Evolutionary conservation across 495 filamentous ascomycete genomes (phyloP), one percentile per base, ranked within the genome.

Genomic region (Daldinia bambusicola): DNA sequence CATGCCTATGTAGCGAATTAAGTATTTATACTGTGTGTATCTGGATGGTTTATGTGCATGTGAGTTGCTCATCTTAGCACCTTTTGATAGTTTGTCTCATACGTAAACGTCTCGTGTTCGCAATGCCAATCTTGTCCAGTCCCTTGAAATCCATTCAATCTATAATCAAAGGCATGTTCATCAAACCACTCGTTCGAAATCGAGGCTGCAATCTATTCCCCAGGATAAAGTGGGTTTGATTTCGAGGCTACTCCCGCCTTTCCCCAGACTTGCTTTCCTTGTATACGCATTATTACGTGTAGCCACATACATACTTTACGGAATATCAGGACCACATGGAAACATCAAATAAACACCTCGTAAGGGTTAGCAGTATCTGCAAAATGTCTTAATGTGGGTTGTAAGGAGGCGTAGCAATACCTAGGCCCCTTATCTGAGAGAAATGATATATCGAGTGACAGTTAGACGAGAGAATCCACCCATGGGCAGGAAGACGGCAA

Each of bases 41-140:
- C 50, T 53, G 22, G 50, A 5, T 43, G 40, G 12, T 43, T 43
- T 18, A 18, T 12, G 40, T 18, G 34, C 7, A 48, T 48, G 18
- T 48, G 18, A 48, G 43, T 22, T 48, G 18, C 43, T 48, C 43
- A 22, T 48, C 14, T 48, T 48, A 48, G 43, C 18, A 48, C 2
- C 43, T 2, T 22, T 4, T 22, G 18, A 48, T 57, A 22, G 53
- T 51, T 60, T 63, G 26, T 40, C 26, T 45, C 52, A 50, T 60
- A 64, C 67, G 66, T 65, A 61, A 61, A 61, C 67, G 55, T 60
- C 66, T 70, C 55, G 61, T 70, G 64, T 70, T 48, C 2, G 22
- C 18, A 12, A 43, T 32, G 57, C 40, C 62, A 52, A 63, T 66
- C 51, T 66, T 34, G 36, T 26, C 3, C 26, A 38, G 37, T 18